Evolutionary conservation across 768 basidiomycete species (phyloP).

Genomic region (Phaeotremella skinneri): DNA sequence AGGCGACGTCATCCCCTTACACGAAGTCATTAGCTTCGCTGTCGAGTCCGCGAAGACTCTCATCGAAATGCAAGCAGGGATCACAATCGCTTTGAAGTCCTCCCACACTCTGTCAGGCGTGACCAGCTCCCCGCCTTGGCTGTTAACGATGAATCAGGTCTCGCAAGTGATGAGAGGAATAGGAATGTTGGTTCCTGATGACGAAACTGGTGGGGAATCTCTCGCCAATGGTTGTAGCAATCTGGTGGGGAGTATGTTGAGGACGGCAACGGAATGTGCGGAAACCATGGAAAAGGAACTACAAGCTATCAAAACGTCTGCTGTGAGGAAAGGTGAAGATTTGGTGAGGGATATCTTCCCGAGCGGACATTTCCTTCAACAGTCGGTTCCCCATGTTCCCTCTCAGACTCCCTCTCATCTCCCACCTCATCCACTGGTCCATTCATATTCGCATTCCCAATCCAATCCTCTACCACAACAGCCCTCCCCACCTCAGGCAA

Average conservation of each 20-base stretch:
- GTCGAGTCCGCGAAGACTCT: slow-evolving; percentile 36
- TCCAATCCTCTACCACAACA: neutral
- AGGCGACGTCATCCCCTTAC: slow-evolving; percentile 23
- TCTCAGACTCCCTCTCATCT: neutral
- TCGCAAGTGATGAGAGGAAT: slow-evolving; percentile 17
- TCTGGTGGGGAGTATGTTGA: slow-evolving; percentile 37
- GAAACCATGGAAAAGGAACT: slow-evolving; percentile 19
- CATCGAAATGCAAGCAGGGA: slow-evolving; percentile 40
- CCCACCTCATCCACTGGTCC: neutral
- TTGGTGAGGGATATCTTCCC: neutral
- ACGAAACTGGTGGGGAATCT: slow-evolving; percentile 17
- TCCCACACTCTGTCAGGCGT: slow-evolving; percentile 8
- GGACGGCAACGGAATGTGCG: slow-evolving; percentile 33
- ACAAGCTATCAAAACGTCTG: neutral
- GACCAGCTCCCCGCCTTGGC: slow-evolving; percentile 20
- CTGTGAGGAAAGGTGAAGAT: neutral
- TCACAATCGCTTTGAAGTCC: slow-evolving; percentile 13
- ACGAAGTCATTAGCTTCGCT: slow-evolving; percentile 28
- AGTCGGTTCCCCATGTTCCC: neutral
- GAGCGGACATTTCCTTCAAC: neutral
- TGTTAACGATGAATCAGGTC: slow-evolving; percentile 19
- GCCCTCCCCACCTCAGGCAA: neutral
- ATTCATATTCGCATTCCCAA: neutral
- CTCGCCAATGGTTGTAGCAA: slow-evolving; percentile 39
- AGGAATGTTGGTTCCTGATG: slow-evolving; percentile 6